Evolutionary conservation across 2,329 filamentous ascomycete species (phyloP).

Genomic region (Colletotrichum lentis): DNA sequence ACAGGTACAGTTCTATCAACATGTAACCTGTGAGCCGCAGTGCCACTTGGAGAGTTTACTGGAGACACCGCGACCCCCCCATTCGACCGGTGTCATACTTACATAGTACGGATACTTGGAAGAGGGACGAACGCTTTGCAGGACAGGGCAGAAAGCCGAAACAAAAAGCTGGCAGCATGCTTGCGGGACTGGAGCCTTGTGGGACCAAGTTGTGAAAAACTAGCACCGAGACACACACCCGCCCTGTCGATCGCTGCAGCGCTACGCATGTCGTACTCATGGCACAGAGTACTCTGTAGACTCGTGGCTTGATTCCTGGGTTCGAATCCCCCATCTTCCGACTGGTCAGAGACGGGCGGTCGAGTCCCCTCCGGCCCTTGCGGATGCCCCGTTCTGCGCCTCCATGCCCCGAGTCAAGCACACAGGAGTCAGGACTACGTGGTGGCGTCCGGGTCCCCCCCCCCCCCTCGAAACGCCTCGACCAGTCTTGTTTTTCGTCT

Average conservation of each 20-base stretch:
- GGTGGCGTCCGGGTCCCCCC: conserved; percentile 21
- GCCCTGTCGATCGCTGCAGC: conserved; percentile 35
- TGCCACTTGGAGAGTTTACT: not conserved
- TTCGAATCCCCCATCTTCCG: conserved; percentile 23
- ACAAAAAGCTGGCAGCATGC: conserved; percentile 14
- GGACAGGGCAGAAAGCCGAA: not conserved
- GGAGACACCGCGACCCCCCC: not conserved
- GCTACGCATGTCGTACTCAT: conserved; percentile 26
- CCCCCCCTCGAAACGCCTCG: not conserved
- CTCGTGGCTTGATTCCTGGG: conserved; percentile 19
- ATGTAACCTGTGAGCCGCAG: not conserved
- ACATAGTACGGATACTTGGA: no score
- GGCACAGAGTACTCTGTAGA: no score
- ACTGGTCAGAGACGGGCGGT: conserved; percentile 18
- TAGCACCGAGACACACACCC: conserved; percentile 7
- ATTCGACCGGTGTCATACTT: conserved; percentile 4
- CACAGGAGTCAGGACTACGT: conserved; percentile 14
- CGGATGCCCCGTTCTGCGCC: conserved; percentile 20
- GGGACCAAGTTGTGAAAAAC: conserved; percentile 27
- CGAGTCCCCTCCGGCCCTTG: conserved; percentile 11
- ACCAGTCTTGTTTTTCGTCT: not conserved
- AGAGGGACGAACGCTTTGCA: not conserved
- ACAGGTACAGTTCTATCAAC: conserved; percentile 5
- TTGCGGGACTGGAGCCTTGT: conserved; percentile 24
- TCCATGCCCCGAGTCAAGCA: conserved; percentile 35